Evolutionary conservation across 2,329 filamentous ascomycete genomes (phyloP), one percentile per base, ranked within the genome.

Genomic region (Dothistroma septosporum): DNA sequence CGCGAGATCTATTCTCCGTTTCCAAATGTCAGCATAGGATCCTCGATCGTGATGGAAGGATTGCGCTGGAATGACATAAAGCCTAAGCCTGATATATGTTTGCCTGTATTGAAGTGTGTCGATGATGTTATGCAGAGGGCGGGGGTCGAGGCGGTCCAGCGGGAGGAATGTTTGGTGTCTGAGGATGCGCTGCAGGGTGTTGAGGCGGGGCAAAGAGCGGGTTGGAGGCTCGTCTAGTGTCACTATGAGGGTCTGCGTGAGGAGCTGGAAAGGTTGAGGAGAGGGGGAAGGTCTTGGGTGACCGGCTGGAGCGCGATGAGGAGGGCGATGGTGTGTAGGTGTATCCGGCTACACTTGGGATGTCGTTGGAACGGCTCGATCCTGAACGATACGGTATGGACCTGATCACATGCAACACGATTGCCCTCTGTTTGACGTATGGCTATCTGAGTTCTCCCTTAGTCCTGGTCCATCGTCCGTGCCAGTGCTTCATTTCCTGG

Each of bases 151-250:
- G 78, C 80, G 48, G 87, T 97, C 65, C 80, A 73, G 52, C 90
- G 91, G 0, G 89, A 90, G 66, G 92, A 97, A 75, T 97, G 93
- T 72, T 81, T 97, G 16, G 93, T 97, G 0, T 96, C 97, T 69
- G 92, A 97, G 76, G 93, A 97, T 76, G 90, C 88, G 50, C 91
- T 97, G 0, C 90, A 91, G 0, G 92, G 93, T 6, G 91, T 96
- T 1, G 93, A 97, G 77, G 86, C 91, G 1, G 93, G 91, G 4
- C 82, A 92, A 55, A 85, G 92, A 64, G 92, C 93, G 0, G 92
- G 92, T 0, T 97, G 97, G 92, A 85, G 92, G 64, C 91, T 94
- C 16, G 80, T 95, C 1, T 97, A 93, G 92, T 87, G 85, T 65
- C 92, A 93, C 16, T 91, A 97, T 76, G 84, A 86, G 0, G 89